Conservation (phyloP, 192 early-diverging fungal genomes). For the Entomortierella parvispora region DNA sequence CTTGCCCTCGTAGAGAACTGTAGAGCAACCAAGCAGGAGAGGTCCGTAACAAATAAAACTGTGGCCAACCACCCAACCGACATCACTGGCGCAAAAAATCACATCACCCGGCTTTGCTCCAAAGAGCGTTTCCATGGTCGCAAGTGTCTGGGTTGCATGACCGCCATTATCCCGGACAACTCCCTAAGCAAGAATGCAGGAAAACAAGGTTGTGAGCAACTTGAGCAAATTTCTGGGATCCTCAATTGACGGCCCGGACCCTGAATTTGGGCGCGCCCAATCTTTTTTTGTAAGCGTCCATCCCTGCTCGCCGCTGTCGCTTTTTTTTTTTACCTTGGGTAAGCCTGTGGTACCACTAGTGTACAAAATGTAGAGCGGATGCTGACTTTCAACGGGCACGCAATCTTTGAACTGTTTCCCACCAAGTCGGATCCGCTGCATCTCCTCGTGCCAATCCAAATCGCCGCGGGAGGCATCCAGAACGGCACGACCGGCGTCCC, state of each 20-base stretch:
- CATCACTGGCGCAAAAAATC: slow-evolving; percentile 85
- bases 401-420: slow-evolving; percentile 59
- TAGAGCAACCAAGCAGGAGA: slow-evolving; percentile 78
- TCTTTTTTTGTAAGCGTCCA: too few species aligned
- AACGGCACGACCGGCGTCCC: slow-evolving; percentile 62
- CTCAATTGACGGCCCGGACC: too few species aligned
- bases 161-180: slow-evolving; percentile 69
- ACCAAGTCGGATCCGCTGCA: slow-evolving; percentile 50
- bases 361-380: slow-evolving; percentile 88
- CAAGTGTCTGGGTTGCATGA: slow-evolving; percentile 73
- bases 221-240: too few species aligned
- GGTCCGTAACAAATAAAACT: slow-evolving; percentile 87
- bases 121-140: slow-evolving; percentile 77
- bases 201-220: background rate
- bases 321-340: slow-evolving; percentile 73
- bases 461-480: slow-evolving; percentile 66
- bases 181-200: slow-evolving; percentile 39
- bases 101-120: slow-evolving; percentile 77
- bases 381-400: slow-evolving; percentile 66
- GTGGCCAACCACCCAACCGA: slow-evolving; percentile 92
- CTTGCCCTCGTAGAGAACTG: slow-evolving; percentile 89
- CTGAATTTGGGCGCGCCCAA: too few species aligned
- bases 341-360: slow-evolving; percentile 80
- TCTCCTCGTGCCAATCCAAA: slow-evolving; percentile 62
- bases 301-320: too few species aligned